These are phyloP conservation scores for Proliferodiscus dingleyae DNA, from an alignment of 2,329 filamentous ascomycete genomes.

Conservation along the genomic window DNA sequence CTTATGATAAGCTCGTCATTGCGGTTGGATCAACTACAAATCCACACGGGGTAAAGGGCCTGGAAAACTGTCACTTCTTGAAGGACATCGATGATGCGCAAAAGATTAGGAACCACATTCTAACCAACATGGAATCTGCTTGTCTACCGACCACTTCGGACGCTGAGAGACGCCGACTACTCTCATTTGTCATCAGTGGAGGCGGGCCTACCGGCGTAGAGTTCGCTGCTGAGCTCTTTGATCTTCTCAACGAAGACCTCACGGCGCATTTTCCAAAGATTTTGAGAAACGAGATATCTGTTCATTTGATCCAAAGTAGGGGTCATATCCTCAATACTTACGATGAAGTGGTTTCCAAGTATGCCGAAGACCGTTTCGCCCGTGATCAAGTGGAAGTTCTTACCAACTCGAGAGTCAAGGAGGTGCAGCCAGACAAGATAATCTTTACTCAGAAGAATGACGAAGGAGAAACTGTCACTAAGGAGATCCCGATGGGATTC, in stretches of 20 bases:
- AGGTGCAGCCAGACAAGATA: slow-evolving; percentile 78
- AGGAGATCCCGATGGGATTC: slow-evolving; percentile 93
- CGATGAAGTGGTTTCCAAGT: slow-evolving; percentile 87
- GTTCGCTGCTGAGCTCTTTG: slow-evolving; percentile 93
- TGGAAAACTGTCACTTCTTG: slow-evolving; percentile 90
- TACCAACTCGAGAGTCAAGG: slow-evolving; percentile 89
- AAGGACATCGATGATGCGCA: slow-evolving; percentile 94
- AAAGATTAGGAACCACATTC: slow-evolving; percentile 79
- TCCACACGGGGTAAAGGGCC: slow-evolving; percentile 88
- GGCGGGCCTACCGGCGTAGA: slow-evolving; percentile 96
- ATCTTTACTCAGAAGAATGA: slow-evolving; percentile 79
- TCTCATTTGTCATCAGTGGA: slow-evolving; percentile 95
- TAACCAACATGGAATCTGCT: slow-evolving; percentile 84
- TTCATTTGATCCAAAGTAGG: slow-evolving; percentile 92
- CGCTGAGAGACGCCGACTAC: slow-evolving; percentile 75
- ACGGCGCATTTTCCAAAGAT: slow-evolving; percentile 78
- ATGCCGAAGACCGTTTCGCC: slow-evolving; percentile 84
- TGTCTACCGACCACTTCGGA: slow-evolving; percentile 91
- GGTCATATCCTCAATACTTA: slow-evolving; percentile 97
- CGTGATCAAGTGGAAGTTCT: slow-evolving; percentile 89
- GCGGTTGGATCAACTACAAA: slow-evolving; percentile 91
- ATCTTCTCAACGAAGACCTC: slow-evolving; percentile 93
- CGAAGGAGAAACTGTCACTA: slow-evolving; percentile 70
- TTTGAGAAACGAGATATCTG: slow-evolving; percentile 94
- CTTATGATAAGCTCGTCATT: slow-evolving; percentile 94